Evolutionary conservation across 352 stramenopile species (phyloP).

Genomic region (Phytopythium boreale): DNA sequence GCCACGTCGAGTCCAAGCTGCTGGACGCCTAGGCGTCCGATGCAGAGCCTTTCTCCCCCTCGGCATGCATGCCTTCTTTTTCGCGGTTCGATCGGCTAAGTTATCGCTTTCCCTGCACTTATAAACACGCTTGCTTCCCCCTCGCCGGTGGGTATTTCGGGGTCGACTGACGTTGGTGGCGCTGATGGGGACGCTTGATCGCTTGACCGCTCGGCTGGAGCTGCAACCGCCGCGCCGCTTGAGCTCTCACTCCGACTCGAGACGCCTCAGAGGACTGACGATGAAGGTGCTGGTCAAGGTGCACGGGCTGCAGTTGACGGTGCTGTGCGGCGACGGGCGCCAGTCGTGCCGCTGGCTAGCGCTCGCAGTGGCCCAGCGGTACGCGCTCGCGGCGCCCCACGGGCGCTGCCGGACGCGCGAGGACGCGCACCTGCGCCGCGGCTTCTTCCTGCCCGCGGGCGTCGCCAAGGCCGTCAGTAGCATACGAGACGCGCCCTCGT

Average conservation of each 20-base stretch:
- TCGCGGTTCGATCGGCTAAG: background rate
- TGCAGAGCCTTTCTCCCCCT: no score
- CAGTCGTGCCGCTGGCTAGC: constrained; percentile 87
- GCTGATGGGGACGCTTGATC: background rate
- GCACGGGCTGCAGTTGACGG: constrained; percentile 59
- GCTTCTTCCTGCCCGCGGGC: constrained; percentile 73
- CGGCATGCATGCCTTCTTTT: background rate
- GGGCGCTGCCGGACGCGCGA: constrained; percentile 71
- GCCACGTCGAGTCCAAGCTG: constrained; percentile 69
- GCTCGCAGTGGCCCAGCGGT: constrained; percentile 72
- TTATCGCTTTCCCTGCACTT: background rate
- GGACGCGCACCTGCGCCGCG: constrained; percentile 68
- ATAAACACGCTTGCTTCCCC: background rate
- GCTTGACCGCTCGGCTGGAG: no score
- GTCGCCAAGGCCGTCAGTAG: constrained; percentile 34
- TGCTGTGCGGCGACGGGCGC: constrained; percentile 74
- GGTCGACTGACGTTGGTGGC: background rate
- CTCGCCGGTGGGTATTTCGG: background rate
- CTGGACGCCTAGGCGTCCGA: constrained; percentile 23
- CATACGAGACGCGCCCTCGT: background rate
- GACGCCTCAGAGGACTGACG: background rate
- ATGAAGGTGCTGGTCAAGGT: constrained; percentile 74
- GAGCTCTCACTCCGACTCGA: no score
- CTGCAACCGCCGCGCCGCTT: constrained; percentile 1
- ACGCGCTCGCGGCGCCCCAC: constrained; percentile 59